Evolutionary conservation across 1,139 yeast genomes (phyloP).

Genomic region (Zygoascus hellenicus): DNA sequence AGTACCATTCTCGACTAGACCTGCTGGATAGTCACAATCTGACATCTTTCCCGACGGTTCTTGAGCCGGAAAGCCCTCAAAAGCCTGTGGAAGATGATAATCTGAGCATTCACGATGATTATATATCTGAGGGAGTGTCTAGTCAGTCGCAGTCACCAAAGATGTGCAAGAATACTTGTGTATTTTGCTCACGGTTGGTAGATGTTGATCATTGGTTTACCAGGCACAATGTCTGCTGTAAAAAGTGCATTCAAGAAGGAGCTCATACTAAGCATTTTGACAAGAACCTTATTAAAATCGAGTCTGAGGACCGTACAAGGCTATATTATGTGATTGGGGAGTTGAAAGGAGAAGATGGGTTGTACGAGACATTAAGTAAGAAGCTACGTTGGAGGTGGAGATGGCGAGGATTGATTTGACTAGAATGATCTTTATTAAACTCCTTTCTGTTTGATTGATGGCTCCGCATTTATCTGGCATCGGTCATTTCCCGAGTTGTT

Average conservation of each 20-base stretch:
- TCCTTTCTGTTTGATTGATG: too few species aligned
- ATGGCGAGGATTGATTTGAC: constrained; percentile 31
- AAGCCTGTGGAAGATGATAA: not conserved
- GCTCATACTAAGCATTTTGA: not conserved
- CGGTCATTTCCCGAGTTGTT: too few species aligned
- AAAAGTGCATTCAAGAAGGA: constrained; percentile 4
- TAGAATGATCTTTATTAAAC: not conserved
- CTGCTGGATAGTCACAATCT: constrained; percentile 54
- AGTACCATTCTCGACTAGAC: constrained; percentile 49
- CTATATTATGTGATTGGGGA: constrained; percentile 6
- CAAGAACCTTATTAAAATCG: constrained; percentile 9
- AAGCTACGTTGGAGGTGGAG: constrained; percentile 47
- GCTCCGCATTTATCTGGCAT: too few species aligned
- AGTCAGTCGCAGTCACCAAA: constrained; percentile 12
- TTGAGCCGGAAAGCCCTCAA: constrained; percentile 16
- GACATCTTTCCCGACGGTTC: constrained; percentile 51
- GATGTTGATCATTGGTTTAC: constrained; percentile 5
- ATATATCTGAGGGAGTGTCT: constrained; percentile 18
- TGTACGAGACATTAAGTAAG: constrained; percentile 25
- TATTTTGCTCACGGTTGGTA: constrained; percentile 1
- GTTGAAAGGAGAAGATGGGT: constrained; percentile 1
- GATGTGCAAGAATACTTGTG: constrained; percentile 8
- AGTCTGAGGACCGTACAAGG: constrained; percentile 11
- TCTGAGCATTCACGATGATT: constrained; percentile 12
- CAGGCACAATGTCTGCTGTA: constrained; percentile 4